Conservation (phyloP, 2,329 filamentous ascomycete species). For the Fusarium illudens region DNA sequence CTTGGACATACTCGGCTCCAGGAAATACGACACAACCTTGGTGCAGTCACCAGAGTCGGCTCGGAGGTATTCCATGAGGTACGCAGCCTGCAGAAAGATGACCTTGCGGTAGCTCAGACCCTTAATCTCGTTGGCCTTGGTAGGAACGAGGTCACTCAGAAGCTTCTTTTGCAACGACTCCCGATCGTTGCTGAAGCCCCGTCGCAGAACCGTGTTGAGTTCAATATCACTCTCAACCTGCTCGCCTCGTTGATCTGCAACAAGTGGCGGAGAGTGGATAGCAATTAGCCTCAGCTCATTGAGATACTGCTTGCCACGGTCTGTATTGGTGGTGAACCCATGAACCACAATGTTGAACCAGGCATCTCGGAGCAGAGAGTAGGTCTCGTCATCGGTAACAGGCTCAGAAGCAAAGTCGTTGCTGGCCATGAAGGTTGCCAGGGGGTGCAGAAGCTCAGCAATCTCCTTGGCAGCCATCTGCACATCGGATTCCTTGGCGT, state of each 20-base stretch:
- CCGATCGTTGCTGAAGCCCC: slow-evolving; percentile 83
- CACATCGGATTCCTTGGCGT: slow-evolving; percentile 78
- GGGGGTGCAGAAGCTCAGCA: slow-evolving; percentile 82
- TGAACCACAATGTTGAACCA: slow-evolving; percentile 99
- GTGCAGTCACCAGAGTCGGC: slow-evolving; percentile 90
- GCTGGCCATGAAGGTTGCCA: slow-evolving; percentile 83
- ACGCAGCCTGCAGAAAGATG: slow-evolving; percentile 90
- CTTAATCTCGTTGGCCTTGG: slow-evolving; percentile 80
- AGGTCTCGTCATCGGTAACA: slow-evolving; percentile 70
- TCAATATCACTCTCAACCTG: slow-evolving; percentile 96
- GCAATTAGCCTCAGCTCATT: slow-evolving; percentile 86
- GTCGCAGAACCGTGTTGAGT: slow-evolving; percentile 88
- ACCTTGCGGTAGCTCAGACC: slow-evolving; percentile 87
- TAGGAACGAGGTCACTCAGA: slow-evolving; percentile 76
- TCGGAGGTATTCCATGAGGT: slow-evolving; percentile 87
- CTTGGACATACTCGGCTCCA: slow-evolving; percentile 84
- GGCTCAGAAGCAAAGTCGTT: slow-evolving; percentile 63
- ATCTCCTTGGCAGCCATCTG: slow-evolving; percentile 89
- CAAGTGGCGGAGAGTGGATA: slow-evolving; percentile 84
- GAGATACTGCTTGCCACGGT: slow-evolving; percentile 75
- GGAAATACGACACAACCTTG: slow-evolving; percentile 87
- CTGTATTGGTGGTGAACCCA: slow-evolving; percentile 81
- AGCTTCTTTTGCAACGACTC: slow-evolving; percentile 82
- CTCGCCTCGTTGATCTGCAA: slow-evolving; percentile 88
- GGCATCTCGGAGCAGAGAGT: slow-evolving; percentile 82